phyloP scores from a whole-genome alignment of 176 grass and related monocot species.

The Avena insularis region DNA sequence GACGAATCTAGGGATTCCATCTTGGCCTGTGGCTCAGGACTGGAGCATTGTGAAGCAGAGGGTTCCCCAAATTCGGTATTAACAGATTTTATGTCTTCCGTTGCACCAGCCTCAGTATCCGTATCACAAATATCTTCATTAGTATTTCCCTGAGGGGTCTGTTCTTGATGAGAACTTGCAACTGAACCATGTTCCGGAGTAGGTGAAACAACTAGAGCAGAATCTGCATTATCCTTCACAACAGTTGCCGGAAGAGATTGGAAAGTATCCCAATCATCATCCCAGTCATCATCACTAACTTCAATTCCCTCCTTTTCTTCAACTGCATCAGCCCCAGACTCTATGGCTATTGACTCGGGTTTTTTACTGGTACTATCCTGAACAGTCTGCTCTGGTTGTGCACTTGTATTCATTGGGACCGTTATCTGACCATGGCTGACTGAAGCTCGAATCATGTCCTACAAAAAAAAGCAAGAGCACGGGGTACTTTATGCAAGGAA shows the following conservation, averaged over 20 bases:
- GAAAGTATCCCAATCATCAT: slow-evolving; percentile 91
- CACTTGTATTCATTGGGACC: slow-evolving; percentile 44
- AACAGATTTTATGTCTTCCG: slow-evolving; percentile 22
- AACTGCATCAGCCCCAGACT: slow-evolving; percentile 34
- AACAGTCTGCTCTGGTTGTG: slow-evolving; percentile 46
- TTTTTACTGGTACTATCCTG: slow-evolving; percentile 45
- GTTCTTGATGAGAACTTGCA: slow-evolving; percentile 36
- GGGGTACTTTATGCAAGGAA: slow-evolving; percentile 11
- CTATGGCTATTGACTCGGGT: slow-evolving; percentile 39
- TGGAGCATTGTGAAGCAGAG: slow-evolving; percentile 38
- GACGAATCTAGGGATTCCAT: slow-evolving; percentile 35
- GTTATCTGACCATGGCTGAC: slow-evolving; percentile 65
- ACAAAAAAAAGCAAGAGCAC: slow-evolving; percentile 36
- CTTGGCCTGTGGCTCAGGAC: slow-evolving; percentile 24
- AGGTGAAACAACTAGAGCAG: slow-evolving; percentile 42
- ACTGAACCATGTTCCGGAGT: slow-evolving; percentile 18
- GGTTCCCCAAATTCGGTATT: slow-evolving; percentile 38
- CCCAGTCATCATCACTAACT: slow-evolving; percentile 58
- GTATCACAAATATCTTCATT: slow-evolving; percentile 34
- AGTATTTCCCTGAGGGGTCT: slow-evolving; percentile 29
- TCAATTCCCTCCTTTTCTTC: slow-evolving; percentile 54
- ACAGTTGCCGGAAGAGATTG: slow-evolving; percentile 81
- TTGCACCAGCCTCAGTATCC: slow-evolving; percentile 14
- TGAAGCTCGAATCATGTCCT: slow-evolving; percentile 95
- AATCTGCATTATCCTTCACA: slow-evolving; percentile 37